phyloP scores from a whole-genome alignment of 2,329 filamentous ascomycete species.

The Davidsoniella australis region DNA sequence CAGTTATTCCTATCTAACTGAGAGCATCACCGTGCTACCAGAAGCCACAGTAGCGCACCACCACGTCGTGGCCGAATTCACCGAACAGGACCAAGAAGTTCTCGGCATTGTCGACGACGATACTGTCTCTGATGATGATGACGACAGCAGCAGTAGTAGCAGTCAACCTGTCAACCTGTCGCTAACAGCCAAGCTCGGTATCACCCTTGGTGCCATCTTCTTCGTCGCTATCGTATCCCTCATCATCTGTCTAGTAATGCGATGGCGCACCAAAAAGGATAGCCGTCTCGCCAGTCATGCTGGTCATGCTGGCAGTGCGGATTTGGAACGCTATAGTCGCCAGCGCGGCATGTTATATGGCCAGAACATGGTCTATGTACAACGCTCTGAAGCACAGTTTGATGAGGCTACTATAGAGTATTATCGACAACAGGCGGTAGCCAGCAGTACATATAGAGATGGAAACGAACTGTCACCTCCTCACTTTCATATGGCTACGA shows the following conservation, averaged over 20 bases:
- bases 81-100: slow-evolving; percentile 20
- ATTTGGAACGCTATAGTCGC: neutral
- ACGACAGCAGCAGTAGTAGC: neutral
- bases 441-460: too few relatives aligned
- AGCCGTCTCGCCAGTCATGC: neutral
- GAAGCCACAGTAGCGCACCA: slow-evolving; percentile 23
- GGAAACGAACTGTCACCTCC: too few relatives aligned
- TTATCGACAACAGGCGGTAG: too few relatives aligned
- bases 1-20: slow-evolving; percentile 14
- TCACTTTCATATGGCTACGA: too few relatives aligned
- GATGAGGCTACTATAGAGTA: too few relatives aligned
- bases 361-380: neutral
- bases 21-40: slow-evolving; percentile 20
- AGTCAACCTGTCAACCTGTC: slow-evolving; percentile 6
- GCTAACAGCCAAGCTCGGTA: slow-evolving; percentile 13
- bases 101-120: slow-evolving; percentile 21
- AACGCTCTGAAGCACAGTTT: too few relatives aligned
- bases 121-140: slow-evolving; percentile 4
- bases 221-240: slow-evolving; percentile 9
- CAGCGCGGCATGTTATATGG: neutral
- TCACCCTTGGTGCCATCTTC: slow-evolving; percentile 11
- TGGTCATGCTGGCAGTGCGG: neutral
- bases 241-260: slow-evolving; percentile 9
- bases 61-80: slow-evolving; percentile 23
- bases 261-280: slow-evolving; percentile 10